These are phyloP conservation scores for Oldenlandia corymbosa DNA, from an alignment of 257 asterid species.

Conservation along the genomic window DNA sequence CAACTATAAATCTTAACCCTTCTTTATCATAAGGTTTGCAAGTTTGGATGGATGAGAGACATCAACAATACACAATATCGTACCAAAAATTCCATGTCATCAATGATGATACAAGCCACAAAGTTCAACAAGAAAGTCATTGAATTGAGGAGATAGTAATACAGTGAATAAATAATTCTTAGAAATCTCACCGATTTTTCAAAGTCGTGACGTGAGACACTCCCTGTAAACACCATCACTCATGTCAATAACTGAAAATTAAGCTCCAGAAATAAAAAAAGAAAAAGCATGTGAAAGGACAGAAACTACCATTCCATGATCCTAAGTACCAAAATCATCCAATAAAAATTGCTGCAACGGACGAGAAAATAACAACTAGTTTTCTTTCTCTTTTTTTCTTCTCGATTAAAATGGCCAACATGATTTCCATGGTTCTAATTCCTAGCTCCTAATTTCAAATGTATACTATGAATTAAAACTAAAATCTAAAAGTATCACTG, in stretches of 20 bases:
- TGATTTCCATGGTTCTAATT: background rate
- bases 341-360: background rate
- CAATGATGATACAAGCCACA: background rate
- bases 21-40: no score
- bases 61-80: background rate
- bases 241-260: slow-evolving; percentile 1
- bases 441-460: background rate
- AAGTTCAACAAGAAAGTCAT: background rate
- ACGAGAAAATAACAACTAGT: background rate
- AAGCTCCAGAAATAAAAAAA: background rate
- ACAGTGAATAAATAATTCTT: background rate
- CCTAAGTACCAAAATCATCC: background rate
- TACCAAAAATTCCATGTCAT: background rate
- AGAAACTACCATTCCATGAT: background rate
- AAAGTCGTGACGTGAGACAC: slow-evolving; percentile 40
- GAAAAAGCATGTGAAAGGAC: background rate
- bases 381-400: no score
- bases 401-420: no score
- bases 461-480: background rate
- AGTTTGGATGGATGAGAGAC: no score
- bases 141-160: no score
- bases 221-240: slow-evolving; percentile 49
- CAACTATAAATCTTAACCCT: no score
- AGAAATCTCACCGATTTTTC: slow-evolving; percentile 61
- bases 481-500: background rate